Evolutionary conservation across 495 filamentous ascomycete genomes (phyloP).

Genomic region (Collariella sp.): DNA sequence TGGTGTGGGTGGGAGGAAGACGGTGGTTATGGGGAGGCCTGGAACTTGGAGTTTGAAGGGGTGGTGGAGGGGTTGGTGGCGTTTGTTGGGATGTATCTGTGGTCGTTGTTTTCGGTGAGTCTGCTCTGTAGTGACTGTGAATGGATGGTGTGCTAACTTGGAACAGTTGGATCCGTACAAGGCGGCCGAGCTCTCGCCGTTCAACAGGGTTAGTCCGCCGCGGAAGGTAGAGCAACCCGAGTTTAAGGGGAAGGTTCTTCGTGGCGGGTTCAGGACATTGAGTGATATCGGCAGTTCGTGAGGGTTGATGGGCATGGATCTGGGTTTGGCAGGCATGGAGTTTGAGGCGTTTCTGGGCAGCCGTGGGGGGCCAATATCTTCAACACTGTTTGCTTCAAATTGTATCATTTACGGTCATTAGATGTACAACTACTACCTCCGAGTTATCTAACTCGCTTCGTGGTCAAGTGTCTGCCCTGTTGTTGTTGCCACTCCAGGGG

Average conservation of each 20-base stretch:
- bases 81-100: constrained; percentile 55
- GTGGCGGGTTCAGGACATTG: constrained; percentile 36
- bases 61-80: constrained; percentile 41
- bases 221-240: constrained; percentile 9
- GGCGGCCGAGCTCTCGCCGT: constrained; percentile 53
- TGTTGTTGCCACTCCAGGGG: neutral
- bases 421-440: neutral
- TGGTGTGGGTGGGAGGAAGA: constrained; percentile 10
- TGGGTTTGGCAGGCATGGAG: constrained; percentile 6
- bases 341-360: neutral
- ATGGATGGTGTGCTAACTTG: constrained; percentile 12
- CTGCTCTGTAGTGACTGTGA: neutral
- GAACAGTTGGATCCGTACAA: constrained; percentile 57
- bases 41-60: constrained; percentile 34
- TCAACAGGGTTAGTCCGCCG: constrained; percentile 45
- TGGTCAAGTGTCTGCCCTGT: too few relatives aligned
- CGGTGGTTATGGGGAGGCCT: constrained; percentile 22
- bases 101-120: constrained; percentile 47
- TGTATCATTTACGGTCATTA: neutral
- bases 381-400: neutral
- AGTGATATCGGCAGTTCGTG: constrained; percentile 28
- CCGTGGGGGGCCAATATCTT: too few relatives aligned
- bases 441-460: neutral
- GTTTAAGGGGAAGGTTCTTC: constrained; percentile 14
- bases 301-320: neutral